Evolutionary conservation across 306 rosid genomes (phyloP), one percentile per base, ranked within the genome.

Genomic region (Vigna hirtella): DNA sequence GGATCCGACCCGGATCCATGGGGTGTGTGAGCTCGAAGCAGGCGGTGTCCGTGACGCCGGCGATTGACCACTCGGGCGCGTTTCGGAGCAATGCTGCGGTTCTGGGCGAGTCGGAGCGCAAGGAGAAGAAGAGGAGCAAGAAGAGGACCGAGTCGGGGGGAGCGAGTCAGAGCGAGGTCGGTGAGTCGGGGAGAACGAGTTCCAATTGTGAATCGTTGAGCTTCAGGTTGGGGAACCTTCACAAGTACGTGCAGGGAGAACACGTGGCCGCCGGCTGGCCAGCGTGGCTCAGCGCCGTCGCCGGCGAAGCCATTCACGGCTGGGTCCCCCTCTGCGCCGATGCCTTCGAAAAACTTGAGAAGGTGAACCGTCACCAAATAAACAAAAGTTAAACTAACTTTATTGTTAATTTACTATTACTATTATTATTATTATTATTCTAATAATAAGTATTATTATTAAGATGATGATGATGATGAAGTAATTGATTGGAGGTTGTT

Each of bases 201-300:
- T 91, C 89, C 0, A 88, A 87, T 26, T 79, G 87, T 34, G 94
- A 90, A 2, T 90, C 97, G 1, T 38, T 89, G 71, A 91, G 98
- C 83, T 94, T 94, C 49, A 82, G 98, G 74, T 34, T 94, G 66
- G 89, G 91, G 58, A 91, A 89, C 77, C 71, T 91, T 36, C 89
- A 86, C 8, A 94, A 85, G 91, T 91, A 91, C 36, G 92, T 86
- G 13, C 90, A 90, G 63, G 83, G 90, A 0, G 98, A 90, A 34
- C 97, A 94, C 62, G 94, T 91, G 53, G 97, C 96, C 0, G 98
- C 94, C 12, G 98, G 96, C 0, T 94, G 98, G 98, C 98, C 98
- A 16, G 91, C 89, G 4, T 94, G 98, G 98, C 98, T 94, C 57
- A 79, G 91, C 82, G 89, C 97, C 82, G 98, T 94, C 77, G 98